Evolutionary conservation across 345 rosid genomes (phyloP).

Genomic region (Populus simonii): DNA sequence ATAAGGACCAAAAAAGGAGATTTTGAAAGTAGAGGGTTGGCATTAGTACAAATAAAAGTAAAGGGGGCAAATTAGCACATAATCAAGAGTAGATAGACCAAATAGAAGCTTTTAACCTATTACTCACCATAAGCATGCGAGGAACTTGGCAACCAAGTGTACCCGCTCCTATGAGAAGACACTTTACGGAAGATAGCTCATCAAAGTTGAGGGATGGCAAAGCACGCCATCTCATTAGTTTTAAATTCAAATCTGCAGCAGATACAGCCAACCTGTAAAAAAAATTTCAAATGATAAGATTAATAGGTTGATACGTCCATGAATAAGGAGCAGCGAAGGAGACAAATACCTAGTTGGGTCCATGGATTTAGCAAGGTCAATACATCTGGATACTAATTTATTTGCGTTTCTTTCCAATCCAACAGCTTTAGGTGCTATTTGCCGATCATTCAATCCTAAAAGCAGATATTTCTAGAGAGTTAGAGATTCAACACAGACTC

Average conservation of each 20-base stretch:
- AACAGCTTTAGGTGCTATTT: slow-evolving; percentile 58
- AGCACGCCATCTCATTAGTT: slow-evolving; percentile 96
- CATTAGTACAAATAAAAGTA: no score
- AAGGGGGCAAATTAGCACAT: no score
- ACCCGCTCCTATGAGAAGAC: slow-evolving; percentile 98
- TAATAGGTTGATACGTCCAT: slow-evolving; percentile 6
- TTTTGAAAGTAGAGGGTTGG: no score
- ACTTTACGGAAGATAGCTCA: slow-evolving; percentile 61
- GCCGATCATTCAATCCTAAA: slow-evolving; percentile 49
- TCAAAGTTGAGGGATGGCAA: slow-evolving; percentile 83
- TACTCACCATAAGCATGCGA: slow-evolving; percentile 83
- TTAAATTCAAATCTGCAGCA: slow-evolving; percentile 92
- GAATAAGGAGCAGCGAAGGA: slow-evolving; percentile 1
- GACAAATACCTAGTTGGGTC: slow-evolving; percentile 69
- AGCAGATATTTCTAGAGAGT: slow-evolving; percentile 5
- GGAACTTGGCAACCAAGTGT: slow-evolving; percentile 98
- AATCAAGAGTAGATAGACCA: no score
- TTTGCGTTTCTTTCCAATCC: slow-evolving; percentile 89
- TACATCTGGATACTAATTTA: slow-evolving; percentile 51
- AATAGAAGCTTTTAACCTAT: no score
- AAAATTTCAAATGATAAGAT: slow-evolving; percentile 11
- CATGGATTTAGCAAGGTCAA: slow-evolving; percentile 89
- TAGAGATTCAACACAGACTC: slow-evolving; percentile 1
- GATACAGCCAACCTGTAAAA: slow-evolving; percentile 72
- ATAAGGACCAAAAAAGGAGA: no score